Conservation (phyloP, 192 early-diverging fungal genomes). For the Haplosporangium gracile region DNA sequence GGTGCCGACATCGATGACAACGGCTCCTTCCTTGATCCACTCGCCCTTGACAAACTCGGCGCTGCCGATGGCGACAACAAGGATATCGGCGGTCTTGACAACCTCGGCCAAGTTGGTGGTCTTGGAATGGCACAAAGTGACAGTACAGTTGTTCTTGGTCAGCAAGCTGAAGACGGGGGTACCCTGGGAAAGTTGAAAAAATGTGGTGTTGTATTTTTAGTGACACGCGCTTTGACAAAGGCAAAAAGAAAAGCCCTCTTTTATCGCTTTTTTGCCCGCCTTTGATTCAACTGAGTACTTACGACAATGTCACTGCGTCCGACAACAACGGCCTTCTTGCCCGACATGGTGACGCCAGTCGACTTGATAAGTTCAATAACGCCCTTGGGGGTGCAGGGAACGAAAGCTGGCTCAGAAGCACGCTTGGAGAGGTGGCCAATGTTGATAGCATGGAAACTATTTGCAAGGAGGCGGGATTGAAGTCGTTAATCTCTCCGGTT, state of each 20-base stretch:
- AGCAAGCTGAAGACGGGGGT: conserved; percentile 90
- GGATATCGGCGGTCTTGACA: conserved; percentile 85
- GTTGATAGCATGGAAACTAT: conserved; percentile 94
- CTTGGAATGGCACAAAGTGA: conserved; percentile 93
- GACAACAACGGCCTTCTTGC: conserved; percentile 92
- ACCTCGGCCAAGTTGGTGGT: conserved; percentile 82
- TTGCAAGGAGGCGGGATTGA: background rate
- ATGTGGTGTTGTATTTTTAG: background rate
- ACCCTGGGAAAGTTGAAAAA: conserved; percentile 60
- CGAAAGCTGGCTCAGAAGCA: conserved; percentile 83
- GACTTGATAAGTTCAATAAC: conserved; percentile 88
- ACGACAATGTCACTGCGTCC: conserved; percentile 98
- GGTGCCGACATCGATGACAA: conserved; percentile 98
- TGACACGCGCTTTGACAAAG: background rate
- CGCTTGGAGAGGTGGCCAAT: conserved; percentile 93
- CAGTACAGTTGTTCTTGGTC: conserved; percentile 87
- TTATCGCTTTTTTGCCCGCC: background rate
- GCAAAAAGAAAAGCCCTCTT: background rate
- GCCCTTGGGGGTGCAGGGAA: conserved; percentile 98
- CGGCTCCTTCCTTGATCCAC: conserved; percentile 94
- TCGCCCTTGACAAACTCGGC: conserved; percentile 87
- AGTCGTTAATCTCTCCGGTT: background rate
- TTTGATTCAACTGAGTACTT: background rate
- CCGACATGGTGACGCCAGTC: conserved; percentile 75
- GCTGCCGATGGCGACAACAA: conserved; percentile 91